Evolutionary conservation across 163 green algal genomes (phyloP).

Genomic region (Scenedesmus sp.): DNA sequence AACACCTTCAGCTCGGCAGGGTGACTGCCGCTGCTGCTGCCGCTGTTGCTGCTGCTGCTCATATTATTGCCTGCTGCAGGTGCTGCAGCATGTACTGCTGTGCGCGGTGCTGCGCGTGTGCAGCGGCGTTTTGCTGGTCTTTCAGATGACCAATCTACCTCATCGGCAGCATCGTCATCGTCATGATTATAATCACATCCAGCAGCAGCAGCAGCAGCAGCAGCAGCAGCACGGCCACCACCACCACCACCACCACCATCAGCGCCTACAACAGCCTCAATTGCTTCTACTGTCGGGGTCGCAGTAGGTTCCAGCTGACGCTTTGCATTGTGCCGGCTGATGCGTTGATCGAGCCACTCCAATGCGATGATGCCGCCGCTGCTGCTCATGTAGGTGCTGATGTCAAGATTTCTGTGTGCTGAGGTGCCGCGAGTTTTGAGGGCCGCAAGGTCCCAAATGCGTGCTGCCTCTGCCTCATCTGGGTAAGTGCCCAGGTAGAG

Average conservation of each 20-base stretch:
- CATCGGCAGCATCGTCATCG: not conserved
- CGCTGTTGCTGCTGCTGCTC: slow-evolving; percentile 8
- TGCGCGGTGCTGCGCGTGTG: not conserved
- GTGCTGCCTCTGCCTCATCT: not conserved
- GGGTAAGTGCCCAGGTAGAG: not conserved
- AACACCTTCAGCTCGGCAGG: not conserved
- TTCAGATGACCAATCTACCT: not conserved
- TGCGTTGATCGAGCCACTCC: not conserved
- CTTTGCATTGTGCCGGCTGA: not conserved
- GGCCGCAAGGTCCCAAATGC: not conserved
- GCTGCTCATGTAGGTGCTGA: not conserved
- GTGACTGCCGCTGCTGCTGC: not conserved
- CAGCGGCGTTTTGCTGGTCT: not conserved
- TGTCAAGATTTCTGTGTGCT: not conserved
- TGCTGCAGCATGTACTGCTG: not conserved
- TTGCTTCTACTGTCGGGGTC: not conserved
- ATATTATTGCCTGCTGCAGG: not conserved
- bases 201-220: not conserved
- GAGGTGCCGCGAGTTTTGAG: not conserved
- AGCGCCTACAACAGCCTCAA: not conserved
- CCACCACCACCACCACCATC: not conserved
- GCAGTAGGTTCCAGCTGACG: not conserved
- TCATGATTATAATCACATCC: not conserved
- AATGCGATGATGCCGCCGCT: not conserved
- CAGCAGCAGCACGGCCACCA: not conserved